Conservation (phyloP, 495 filamentous ascomycete species). For the Aspergillus ostianus region DNA sequence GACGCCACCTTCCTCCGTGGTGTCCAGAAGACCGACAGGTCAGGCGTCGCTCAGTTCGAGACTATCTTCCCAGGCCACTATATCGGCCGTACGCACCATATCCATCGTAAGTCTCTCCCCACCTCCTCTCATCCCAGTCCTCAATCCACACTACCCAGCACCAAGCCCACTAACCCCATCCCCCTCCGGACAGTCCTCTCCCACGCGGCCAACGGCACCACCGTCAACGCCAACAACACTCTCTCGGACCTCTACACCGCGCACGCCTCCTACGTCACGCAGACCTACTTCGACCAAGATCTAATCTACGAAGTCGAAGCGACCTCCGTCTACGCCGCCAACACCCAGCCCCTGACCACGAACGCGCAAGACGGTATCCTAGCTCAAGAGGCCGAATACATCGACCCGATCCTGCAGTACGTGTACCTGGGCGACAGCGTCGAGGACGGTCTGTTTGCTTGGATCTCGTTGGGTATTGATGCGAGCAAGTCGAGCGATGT, state of each 20-base stretch:
- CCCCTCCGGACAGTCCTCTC: slow-evolving; percentile 25
- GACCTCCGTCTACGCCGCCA: slow-evolving; percentile 53
- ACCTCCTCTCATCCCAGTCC: not conserved
- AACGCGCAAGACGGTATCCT: slow-evolving; percentile 56
- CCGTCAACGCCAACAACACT: slow-evolving; percentile 25
- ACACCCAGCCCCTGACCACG: slow-evolving; percentile 47
- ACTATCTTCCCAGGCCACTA: slow-evolving; percentile 59
- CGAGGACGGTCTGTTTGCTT: slow-evolving; percentile 35
- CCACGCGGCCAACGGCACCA: slow-evolving; percentile 32
- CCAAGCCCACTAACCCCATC: not conserved
- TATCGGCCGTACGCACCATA: slow-evolving; percentile 39
- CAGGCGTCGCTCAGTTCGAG: slow-evolving; percentile 52
- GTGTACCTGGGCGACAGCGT: slow-evolving; percentile 48
- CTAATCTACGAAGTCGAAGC: slow-evolving; percentile 49
- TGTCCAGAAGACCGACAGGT: slow-evolving; percentile 48
- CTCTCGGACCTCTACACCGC: slow-evolving; percentile 33
- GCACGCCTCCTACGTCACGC: slow-evolving; percentile 53
- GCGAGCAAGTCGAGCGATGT: slow-evolving; percentile 23
- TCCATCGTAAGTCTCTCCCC: slow-evolving; percentile 29
- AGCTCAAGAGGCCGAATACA: slow-evolving; percentile 46
- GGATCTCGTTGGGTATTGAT: slow-evolving; percentile 37
- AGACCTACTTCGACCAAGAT: slow-evolving; percentile 62
- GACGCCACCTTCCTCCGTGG: slow-evolving; percentile 54
- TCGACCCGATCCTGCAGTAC: slow-evolving; percentile 60
- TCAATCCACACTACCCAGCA: not conserved